Base-by-base conservation (phyloP, 2,329 filamentous ascomycete genomes). In the Monilinia vaccinii-corymbosi region DNA sequence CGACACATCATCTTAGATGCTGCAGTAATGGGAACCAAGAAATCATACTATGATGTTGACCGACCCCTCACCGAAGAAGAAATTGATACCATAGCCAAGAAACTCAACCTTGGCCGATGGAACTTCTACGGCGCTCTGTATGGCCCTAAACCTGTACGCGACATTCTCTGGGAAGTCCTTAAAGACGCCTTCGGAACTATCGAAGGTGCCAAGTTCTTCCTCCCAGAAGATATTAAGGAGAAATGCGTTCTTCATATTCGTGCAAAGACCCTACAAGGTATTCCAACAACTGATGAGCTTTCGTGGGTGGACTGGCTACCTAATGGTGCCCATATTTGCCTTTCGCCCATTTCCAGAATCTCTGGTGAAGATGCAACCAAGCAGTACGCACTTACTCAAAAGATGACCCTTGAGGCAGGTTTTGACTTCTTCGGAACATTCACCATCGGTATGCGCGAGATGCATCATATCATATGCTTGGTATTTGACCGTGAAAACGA, bases 381-480 rank as follows among this genome's bases (percentile, higher is more conserved):
- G 1, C 74, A 79, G 60, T 77, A 79, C 66, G 64, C 72, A 6
- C 64, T 79, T 31, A 78, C 74, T 8, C 63, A 73, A 65, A 71
- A 66, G 5, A 69, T 74, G 32, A 71, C 73, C 58, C 66, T 71
- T n/a, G 73, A 79, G 60, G 72, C 73, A 45, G 77, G 77, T 1
- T 75, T 82, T 56, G 79, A 82, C 64, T 75, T 80, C 53, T 77
- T 82, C 59, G 75, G 76, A 2, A 78, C 77, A 2, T 78, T 82
- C 55, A 75, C 75, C 49, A 75, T 82, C 6, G 78, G 78, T 11
- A 53, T 59, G 62, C 73, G 79, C 13, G 79, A 82, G 68, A 81
- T 82, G 74, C 79, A 82, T 67, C 77, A 81, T 66, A 81, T 82
- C 60, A 75, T 80, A 3, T 78, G 78, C 60, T 77, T 83, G 46